Evolutionary conservation across 2,329 filamentous ascomycete genomes (phyloP), one percentile per base, ranked within the genome.

Genomic region (Clonostachys solani): DNA sequence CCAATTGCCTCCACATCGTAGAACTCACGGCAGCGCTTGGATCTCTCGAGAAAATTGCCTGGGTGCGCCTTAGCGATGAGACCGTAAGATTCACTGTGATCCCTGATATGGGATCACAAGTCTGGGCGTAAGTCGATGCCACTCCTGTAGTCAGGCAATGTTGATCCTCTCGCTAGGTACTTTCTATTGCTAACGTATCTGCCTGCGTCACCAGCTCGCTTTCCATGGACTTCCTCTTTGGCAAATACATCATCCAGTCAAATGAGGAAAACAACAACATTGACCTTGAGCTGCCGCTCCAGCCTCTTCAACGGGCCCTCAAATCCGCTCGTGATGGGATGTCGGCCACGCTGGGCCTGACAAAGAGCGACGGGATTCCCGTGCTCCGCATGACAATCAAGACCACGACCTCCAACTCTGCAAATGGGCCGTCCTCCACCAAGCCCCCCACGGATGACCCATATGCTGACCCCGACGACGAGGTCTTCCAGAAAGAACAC

Each of bases 21-120:
- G 83, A 86, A 60, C 75, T 87, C 53, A 80, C 80, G 3, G 78
- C 80, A 12, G 83, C 83, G 13, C 72, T 87, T 51, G 80, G 75
- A 48, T 80, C 82, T 3, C 71, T 87, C 33, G 89, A 91, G 55
- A 91, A 92, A 66, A 86, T 95, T 52, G 90, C 89, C 42, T 96
- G 92, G 91, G 78, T 96, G 53, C 87, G 91, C 54, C 81, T 99
- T 34, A 89, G 92, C 69, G 83, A 95, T 69, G 85, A 92, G 49
- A 85, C 86, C 47, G 85, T 92, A 48, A 91, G 92, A 56, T 96
- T 99, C 71, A 97, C 94, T 50, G 89, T 97, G 59, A 92, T 97
- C 52, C 92, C 94, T 1, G 91, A 96, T 63, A 86, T 89, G 60
- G 92, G 94, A 50, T 95, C 90, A 9, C 92, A 97, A 75, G 92